These are phyloP conservation scores for Coelomomyces lativittatus DNA, from an alignment of 371 early-diverging fungal species.

Conservation along the genomic window DNA sequence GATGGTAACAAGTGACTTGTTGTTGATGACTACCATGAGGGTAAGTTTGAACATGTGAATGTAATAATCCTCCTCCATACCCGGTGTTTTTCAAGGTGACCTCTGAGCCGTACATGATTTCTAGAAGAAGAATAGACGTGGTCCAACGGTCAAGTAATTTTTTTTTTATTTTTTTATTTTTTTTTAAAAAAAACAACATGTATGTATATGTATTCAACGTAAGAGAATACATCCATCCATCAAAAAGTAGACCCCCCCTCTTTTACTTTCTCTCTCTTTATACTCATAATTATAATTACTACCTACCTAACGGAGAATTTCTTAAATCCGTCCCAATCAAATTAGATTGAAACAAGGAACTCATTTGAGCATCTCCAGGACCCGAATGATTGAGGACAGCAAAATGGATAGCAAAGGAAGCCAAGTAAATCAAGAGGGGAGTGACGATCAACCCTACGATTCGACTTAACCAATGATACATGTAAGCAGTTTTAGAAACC, in stretches of 20 bases:
- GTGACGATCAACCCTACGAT: constrained; percentile 62
- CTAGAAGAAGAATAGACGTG: constrained; percentile 23
- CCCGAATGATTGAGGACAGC: constrained; percentile 67
- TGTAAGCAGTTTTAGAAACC: constrained; percentile 49
- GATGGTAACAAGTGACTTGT: constrained; percentile 95
- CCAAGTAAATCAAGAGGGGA: constrained; percentile 72
- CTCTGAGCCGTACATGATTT: constrained; percentile 81
- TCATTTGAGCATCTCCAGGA: constrained; percentile 94
- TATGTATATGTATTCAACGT: neutral
- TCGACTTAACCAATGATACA: constrained; percentile 61
- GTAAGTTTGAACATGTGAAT: constrained; percentile 88
- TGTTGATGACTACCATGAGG: constrained; percentile 87
- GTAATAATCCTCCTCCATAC: constrained; percentile 86
- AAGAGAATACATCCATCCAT: neutral
- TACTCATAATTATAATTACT: too few species aligned
- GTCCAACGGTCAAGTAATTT: too few species aligned
- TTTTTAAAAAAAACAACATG: neutral
- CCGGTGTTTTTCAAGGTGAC: constrained; percentile 74
- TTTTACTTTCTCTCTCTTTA: neutral
- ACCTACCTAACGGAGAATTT: constrained; percentile 59
- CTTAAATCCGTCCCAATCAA: constrained; percentile 66
- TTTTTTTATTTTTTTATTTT: too few species aligned
- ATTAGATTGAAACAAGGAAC: constrained; percentile 88
- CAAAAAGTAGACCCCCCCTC: neutral
- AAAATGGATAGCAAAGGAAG: constrained; percentile 85